A percentile compares a stretch with the other conserved stretches of the same genome.
These are phyloP conservation scores for Viola odorata DNA, from an alignment of 345 rosid species.

Conservation along the genomic window DNA sequence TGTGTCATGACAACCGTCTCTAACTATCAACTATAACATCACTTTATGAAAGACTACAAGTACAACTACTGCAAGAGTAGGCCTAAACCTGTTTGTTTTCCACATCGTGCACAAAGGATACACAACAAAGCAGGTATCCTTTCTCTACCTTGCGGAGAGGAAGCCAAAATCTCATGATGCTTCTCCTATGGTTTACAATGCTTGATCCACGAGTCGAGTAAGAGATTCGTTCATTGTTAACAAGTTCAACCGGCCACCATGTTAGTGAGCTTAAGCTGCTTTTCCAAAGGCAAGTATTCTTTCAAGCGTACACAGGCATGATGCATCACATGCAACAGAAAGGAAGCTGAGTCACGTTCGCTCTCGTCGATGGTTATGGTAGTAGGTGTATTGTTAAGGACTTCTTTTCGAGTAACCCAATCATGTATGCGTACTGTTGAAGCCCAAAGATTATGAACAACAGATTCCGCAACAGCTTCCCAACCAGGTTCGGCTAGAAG, in stretches of 20 bases:
- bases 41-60: too few species aligned
- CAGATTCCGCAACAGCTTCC: conserved; percentile 47
- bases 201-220: too few species aligned
- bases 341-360: conserved; percentile 36
- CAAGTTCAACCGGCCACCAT: conserved; percentile 28
- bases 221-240: background rate
- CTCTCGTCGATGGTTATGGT: conserved; percentile 35
- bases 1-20: too few species aligned
- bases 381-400: conserved; percentile 17
- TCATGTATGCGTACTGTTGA: conserved; percentile 59
- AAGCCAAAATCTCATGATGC: too few species aligned
- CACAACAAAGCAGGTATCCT: too few species aligned
- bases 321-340: conserved; percentile 49
- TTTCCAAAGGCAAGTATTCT: conserved; percentile 62
- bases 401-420: conserved; percentile 25
- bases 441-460: conserved; percentile 45
- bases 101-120: too few species aligned
- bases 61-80: too few species aligned
- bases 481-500: conserved; percentile 56
- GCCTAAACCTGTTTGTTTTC: too few species aligned
- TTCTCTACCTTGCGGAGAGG: too few species aligned
- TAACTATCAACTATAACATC: too few species aligned
- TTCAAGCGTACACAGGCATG: conserved; percentile 45
- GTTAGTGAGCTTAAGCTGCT: conserved; percentile 62
- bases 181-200: too few species aligned